A percentile compares a stretch with the other conserved stretches of the same genome.
These are phyloP conservation scores for Hypoxylon intermedium DNA, from an alignment of 495 filamentous ascomycete species.

Conservation along the genomic window DNA sequence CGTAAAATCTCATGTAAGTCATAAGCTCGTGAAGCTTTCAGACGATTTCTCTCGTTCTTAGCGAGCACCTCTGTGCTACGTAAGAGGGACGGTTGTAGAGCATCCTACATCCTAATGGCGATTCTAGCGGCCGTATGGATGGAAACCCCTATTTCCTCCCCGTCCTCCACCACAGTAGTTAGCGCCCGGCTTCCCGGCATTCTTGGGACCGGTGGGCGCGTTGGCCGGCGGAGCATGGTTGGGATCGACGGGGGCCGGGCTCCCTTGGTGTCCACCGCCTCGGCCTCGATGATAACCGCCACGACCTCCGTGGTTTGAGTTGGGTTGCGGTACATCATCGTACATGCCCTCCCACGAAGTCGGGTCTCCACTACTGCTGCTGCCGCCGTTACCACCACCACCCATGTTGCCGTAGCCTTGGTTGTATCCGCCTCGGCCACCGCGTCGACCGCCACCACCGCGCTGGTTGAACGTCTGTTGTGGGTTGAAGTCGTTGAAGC, in stretches of 20 bases:
- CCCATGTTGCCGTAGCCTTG: conserved; percentile 37
- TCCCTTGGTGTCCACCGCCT: conserved; percentile 41
- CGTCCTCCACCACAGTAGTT: conserved; percentile 96
- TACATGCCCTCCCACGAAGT: conserved; percentile 99
- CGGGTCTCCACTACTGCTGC: conserved; percentile 46
- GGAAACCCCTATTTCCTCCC: conserved; percentile 75
- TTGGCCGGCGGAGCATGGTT: conserved; percentile 81
- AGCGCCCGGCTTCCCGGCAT: conserved; percentile 89
- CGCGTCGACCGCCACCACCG: conserved; percentile 46
- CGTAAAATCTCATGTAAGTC: conserved; percentile 22
- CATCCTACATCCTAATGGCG: neutral
- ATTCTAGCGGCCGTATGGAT: conserved; percentile 68
- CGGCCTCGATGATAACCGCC: conserved; percentile 53
- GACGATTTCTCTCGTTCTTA: conserved; percentile 4
- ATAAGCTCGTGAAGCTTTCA: conserved; percentile 25
- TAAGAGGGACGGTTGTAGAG: neutral
- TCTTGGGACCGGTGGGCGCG: conserved; percentile 95
- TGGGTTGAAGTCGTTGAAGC: conserved; percentile 72
- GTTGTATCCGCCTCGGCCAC: conserved; percentile 43
- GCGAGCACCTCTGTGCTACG: conserved; percentile 1
- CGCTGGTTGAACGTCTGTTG: conserved; percentile 87
- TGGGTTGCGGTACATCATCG: conserved; percentile 92
- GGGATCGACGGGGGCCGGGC: conserved; percentile 49
- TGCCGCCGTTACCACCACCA: neutral
- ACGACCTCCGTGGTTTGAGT: conserved; percentile 66